Conservation (phyloP, 2,329 filamentous ascomycete genomes). For the Talaromyces sp. region DNA sequence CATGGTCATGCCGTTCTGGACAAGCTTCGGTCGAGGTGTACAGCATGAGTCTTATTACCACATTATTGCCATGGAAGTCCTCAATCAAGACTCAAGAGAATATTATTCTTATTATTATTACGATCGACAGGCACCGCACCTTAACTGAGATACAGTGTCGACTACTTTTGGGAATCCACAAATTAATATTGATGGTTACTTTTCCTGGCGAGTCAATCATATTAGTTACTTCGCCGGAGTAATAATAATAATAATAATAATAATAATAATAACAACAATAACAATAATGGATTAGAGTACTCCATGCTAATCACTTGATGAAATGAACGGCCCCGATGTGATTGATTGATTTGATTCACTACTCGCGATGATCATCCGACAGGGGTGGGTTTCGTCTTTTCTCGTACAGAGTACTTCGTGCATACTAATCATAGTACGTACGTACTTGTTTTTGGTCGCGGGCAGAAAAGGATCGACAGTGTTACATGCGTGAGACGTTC, state of each 20-base stretch:
- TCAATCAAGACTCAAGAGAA: background rate
- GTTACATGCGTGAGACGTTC: background rate
- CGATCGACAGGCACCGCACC: constrained; percentile 9
- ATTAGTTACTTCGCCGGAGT: background rate
- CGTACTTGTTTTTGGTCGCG: background rate
- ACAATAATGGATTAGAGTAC: background rate
- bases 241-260: too few species aligned
- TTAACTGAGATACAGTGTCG: background rate
- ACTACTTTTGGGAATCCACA: background rate
- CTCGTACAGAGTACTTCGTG: too few species aligned
- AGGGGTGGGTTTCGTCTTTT: background rate
- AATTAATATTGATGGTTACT: background rate
- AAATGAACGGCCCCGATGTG: background rate
- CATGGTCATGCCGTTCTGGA: background rate
- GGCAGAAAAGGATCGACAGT: background rate
- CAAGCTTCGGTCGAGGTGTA: background rate
- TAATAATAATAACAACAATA: too few species aligned
- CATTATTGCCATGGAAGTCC: background rate
- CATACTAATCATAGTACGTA: background rate
- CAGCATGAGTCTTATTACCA: background rate
- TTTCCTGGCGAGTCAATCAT: background rate
- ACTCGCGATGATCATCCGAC: background rate
- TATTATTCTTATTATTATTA: background rate
- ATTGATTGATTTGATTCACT: background rate
- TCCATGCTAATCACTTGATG: background rate